Base-by-base conservation (phyloP, 768 basidiomycete genomes). In the Pulveroboletus frians region DNA sequence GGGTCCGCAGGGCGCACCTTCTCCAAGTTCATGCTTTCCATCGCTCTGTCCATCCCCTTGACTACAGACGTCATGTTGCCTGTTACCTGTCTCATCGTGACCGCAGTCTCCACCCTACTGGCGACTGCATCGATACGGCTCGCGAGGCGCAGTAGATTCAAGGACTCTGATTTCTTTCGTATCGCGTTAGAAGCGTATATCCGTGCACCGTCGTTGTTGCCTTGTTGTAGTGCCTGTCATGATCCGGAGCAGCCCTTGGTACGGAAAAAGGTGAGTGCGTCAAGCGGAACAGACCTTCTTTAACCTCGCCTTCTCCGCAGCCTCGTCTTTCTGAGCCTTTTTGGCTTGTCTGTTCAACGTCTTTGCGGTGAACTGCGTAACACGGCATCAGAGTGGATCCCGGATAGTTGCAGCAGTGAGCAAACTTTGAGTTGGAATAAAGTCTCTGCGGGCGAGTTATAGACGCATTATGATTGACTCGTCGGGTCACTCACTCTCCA, bases 151-250 rank as follows among this genome's bases (percentile, higher is more conserved):
- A 99, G 80, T 7, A 99, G 76, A 69, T 97, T 98, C 59, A 99
- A 72, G 0, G 86, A 73, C 65, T 99, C 96, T 52, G 81, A 88
- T 79, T 98, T 98, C 83, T 99, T 99, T 42, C 96, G 80, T 64
- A 99, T 99, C 43, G 95, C 92, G 58, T 98, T 99, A 23, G 92
- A 85, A 31, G 96, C 96, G 68, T 98, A 98, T 76, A 99, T 98
- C 54, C 91, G 81, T 18, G 96, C 96, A 40, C 95, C 93, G 46
- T 99, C 96, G 48, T 81, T 90, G 71, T 99, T 98, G 41, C 93
- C 92, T 70, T 98, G 93, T 64, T 90, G 86, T 17, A 99, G 76
- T 6, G 96, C 96, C 95, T 99, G 69, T 23, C 38, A 29, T 1
- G 18, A 36, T 21, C 23, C 39, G 42, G 11, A 18, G 43, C 37